Evolutionary conservation across 129 eudicot species (phyloP), one percentile per base, ranked within the genome.

Genomic region (Tagetes erecta): DNA sequence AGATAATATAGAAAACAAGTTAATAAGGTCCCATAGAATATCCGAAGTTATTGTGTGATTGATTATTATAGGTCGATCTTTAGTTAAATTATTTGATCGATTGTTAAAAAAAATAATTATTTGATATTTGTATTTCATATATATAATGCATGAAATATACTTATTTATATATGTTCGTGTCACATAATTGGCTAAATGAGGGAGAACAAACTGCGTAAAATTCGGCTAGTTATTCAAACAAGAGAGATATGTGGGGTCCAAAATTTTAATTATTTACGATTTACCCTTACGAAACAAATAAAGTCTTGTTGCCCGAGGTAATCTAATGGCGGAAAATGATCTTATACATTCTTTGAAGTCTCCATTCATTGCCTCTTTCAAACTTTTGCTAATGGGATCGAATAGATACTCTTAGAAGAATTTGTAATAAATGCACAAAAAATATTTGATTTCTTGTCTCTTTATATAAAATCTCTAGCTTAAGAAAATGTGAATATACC

Each of bases 21-120:
- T 11, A 20, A 34, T 10, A n/a, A 59, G 65, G 65, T 33, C 41
- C 65, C 65, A 59, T 34, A 59, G 65, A 41, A 59, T 59, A 40
- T 59, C 41, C 41, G 12, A 33, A 59, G 10, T 33, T 59, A 59
- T 59, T 59, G 40, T 59, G 39, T 59, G 33, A 34, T 58, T 34
- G 39, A 33, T 59, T 35, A 59, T 59, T 20, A 33, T 59, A 3
- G 41, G 20, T 59, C 41, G 34, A 33, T 59, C 34, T 33, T 10
- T 57, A 27, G 8, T 42, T 42, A 42, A 56, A 31, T 3, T 31
- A 9, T 20, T 20, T 20, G 27, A 20, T 20, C 27, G 27, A 20
- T 20, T 20, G 27, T 20, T 20, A 20, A 20, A 20, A 20, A 20
- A 20, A 20, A 20, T 20, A 20, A 20, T 20, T 20, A 20, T 20